These are phyloP conservation scores for Phytophthora aleatoria DNA, from an alignment of 352 stramenopile species.

Conservation along the genomic window DNA sequence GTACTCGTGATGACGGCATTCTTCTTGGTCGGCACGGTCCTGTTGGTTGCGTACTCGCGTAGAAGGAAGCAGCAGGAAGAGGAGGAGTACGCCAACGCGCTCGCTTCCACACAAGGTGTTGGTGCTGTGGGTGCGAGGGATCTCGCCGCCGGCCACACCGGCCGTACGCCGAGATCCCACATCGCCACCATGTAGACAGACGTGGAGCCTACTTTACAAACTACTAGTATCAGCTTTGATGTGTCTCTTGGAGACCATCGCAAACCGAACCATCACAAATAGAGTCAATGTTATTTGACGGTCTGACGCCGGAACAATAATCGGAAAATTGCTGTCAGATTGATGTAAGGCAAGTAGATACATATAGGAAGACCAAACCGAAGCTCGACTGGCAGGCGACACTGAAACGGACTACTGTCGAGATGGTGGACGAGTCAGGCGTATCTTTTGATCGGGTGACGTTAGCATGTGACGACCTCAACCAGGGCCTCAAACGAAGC, in stretches of 20 bases:
- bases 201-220: neutral
- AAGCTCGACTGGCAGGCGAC: neutral
- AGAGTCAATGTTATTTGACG: conserved; percentile 25
- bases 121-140: conserved; percentile 24
- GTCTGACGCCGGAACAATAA: no score
- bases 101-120: conserved; percentile 37
- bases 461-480: conserved; percentile 11
- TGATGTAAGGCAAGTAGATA: no score
- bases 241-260: neutral
- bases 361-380: no score
- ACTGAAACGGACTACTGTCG: neutral
- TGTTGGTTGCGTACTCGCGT: conserved; percentile 64
- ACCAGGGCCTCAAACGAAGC: neutral
- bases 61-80: conserved; percentile 65
- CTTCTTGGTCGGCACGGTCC: conserved; percentile 60
- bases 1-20: conserved; percentile 60
- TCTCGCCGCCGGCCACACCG: conserved; percentile 22
- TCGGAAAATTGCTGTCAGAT: no score
- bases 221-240: conserved; percentile 21
- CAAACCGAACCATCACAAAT: conserved; percentile 3
- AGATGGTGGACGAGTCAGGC: conserved; percentile 11
- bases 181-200: conserved; percentile 71
- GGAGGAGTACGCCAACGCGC: conserved; percentile 40
- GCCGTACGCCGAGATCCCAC: conserved; percentile 59
- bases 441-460: conserved; percentile 10